Base-by-base conservation (phyloP, 345 rosid genomes). In the Murraya paniculata region DNA sequence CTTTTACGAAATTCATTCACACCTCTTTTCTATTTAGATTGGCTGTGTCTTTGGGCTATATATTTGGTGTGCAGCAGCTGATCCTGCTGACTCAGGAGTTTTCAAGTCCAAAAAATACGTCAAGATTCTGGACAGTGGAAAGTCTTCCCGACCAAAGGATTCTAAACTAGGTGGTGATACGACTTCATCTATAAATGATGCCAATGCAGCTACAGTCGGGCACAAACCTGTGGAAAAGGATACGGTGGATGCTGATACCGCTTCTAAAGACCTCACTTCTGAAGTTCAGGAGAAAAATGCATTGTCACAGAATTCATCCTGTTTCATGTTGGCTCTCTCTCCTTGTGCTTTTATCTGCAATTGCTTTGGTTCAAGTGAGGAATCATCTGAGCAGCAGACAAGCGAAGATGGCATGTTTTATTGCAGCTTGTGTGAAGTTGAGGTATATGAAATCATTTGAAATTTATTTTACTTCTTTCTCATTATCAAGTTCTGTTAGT, bases 351-450 rank as follows among this genome's bases (percentile, higher is more conserved):
- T 84, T 69, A 59, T 90, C 60, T 89, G 95, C 88, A 83, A 86
- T 65, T 83, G 86, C 80, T 90, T 84, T 81, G 66, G 82, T 81
- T 83, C 90, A 25, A 80, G 84, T 10, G 88, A 88, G 41, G 89
- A 92, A 81, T 86, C 92, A 82, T 86, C 93, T 41, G 92, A 91
- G 81, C 96, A 83, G 67, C 90, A 89, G 59, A 84, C 77, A 79
- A 94, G 94, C 25, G 98, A 96, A 86, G 99, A 96, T 81, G 99
- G 98, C 80, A 91, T 94, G 99, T 96, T 91, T 86, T 96, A 89
- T 80, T 96, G 98, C 85, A 94, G 97, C 81, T 90, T 96, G 81
- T 96, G 99, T 83, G 98, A 94, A 88, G 97, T 92, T 56, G 98
- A 96, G 99, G 99, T 96, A 75, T 5, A 84, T 82, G 41, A 62